phyloP scores from a whole-genome alignment of 805 yeast species.

The Yamadazyma akitaensis region DNA sequence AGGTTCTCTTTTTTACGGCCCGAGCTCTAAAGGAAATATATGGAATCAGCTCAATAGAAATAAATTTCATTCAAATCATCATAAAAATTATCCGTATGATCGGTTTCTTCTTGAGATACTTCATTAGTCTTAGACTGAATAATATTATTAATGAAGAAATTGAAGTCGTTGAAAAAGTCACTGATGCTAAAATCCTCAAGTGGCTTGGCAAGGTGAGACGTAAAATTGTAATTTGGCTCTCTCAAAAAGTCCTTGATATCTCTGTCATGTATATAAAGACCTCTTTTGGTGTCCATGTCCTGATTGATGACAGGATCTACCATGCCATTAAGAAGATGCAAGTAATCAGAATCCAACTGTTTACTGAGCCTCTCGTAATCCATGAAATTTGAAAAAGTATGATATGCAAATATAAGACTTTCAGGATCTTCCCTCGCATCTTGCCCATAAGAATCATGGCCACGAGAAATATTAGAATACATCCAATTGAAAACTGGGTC shows the following conservation, averaged over 20 bases:
- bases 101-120: background rate
- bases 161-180: constrained; percentile 3
- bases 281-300: background rate
- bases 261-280: constrained; percentile 1
- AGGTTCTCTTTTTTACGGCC: background rate
- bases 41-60: background rate
- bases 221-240: constrained; percentile 3
- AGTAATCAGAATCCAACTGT: constrained; percentile 9
- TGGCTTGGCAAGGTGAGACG: constrained; percentile 2
- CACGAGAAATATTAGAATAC: background rate
- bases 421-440: background rate
- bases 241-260: constrained; percentile 4
- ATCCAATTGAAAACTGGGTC: constrained; percentile 8
- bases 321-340: background rate
- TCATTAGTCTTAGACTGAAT: background rate
- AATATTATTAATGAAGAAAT: background rate
- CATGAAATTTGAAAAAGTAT: constrained; percentile 3
- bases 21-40: background rate
- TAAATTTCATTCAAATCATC: constrained; percentile 6
- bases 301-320: background rate
- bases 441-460: background rate
- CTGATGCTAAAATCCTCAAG: constrained; percentile 2
- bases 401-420: constrained; percentile 1
- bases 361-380: constrained; percentile 1
- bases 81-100: constrained; percentile 4